Base-by-base conservation (phyloP, 805 yeast genomes). In the Blastobotrys americana region DNA sequence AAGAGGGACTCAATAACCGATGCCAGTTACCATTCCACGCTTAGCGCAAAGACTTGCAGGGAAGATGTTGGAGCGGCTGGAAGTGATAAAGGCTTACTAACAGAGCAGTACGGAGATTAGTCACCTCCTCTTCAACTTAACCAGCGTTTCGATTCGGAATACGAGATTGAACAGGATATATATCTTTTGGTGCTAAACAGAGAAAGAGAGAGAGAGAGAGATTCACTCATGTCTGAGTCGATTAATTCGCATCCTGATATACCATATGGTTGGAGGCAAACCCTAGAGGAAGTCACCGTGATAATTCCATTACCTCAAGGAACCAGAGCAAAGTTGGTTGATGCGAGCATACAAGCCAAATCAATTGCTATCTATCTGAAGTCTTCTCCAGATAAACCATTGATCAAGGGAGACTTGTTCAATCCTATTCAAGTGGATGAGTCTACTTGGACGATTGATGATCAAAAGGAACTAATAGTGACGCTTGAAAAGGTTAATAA, bases 401-500 rank as follows among this genome's bases (percentile, higher is more conserved):
- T 63, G 2, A 47, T 65, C 15, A 53, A 55, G 4, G 74, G 72
- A 41, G 60, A 59, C 6, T 52, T 71, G 36, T 68, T 54, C 50
- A 64, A 63, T 8, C 52, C 52, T 2, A 51, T 63, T 16, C 55
- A 52, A 31, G 53, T 48, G 1, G 71, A 61, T 20, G 70, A 60
- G 19, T 60, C 65, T 8, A 66, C 72, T 2, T 70, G 74, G 74
- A 56, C 70, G 3, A 55, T 71, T 3, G 67, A 60, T 17, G 74
- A 70, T 43, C 59, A 57, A 37, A 54, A 51, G 31, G 70, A 63
- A 47, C 57, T 70, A 19, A 49, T 56, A 6, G 48, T 70, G 16
- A 57, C 64, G 5, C 55, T 70, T 15, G 70, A 67, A 28, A 70
- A 70, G 51, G 37, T 40, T 36, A 64, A 60, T 51, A 51, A 58